Conservation (phyloP, 768 basidiomycete genomes). For the Tylopilus intermedius region DNA sequence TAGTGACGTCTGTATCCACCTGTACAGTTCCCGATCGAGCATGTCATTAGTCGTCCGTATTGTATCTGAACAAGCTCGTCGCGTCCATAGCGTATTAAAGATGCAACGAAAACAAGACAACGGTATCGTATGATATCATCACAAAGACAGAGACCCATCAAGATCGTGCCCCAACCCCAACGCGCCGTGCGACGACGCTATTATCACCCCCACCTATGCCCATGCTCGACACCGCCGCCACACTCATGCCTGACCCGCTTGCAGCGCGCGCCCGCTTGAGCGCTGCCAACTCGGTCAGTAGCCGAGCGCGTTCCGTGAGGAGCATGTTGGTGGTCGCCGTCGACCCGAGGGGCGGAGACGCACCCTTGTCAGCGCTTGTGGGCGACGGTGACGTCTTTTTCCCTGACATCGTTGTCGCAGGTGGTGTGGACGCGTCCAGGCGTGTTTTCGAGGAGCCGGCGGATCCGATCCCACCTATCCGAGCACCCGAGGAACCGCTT, state of each 20-base stretch:
- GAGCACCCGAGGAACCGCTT: background rate
- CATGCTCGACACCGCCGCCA: background rate
- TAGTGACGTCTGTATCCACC: background rate
- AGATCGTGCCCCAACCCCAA: constrained; percentile 11
- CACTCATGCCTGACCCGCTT: background rate
- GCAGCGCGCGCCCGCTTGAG: constrained; percentile 29
- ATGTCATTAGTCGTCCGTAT: background rate
- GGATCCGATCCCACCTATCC: background rate
- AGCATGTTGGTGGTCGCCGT: constrained; percentile 44
- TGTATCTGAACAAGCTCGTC: background rate
- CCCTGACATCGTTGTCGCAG: background rate
- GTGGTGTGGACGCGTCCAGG: background rate
- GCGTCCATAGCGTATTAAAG: background rate
- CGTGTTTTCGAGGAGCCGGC: background rate
- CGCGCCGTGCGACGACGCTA: background rate
- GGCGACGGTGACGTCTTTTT: background rate
- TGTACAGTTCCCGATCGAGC: too few species aligned
- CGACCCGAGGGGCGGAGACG: constrained; percentile 20
- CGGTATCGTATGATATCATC: too few species aligned
- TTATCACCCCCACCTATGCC: background rate
- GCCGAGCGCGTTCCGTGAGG: constrained; percentile 51
- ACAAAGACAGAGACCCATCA: background rate
- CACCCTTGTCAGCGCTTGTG: background rate
- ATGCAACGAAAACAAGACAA: background rate
- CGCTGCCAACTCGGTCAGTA: constrained; percentile 51